Base-by-base conservation (phyloP, 139 green algal genomes). In the Picochlorum sp. region DNA sequence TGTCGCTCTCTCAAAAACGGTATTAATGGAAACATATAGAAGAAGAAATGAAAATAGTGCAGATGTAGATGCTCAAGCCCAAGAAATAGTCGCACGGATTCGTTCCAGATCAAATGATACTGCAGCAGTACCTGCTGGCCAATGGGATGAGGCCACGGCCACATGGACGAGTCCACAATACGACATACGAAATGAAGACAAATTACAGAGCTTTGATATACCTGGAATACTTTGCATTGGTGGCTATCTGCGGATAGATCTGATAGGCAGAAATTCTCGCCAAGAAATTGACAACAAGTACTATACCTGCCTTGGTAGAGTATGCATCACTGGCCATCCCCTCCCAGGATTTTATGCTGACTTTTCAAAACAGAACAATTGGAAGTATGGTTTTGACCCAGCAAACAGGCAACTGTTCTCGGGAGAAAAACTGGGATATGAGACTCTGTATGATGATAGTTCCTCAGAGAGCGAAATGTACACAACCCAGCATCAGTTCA, bases 221-320 rank as follows among this genome's bases (percentile, higher is more conserved):
- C 47, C 47, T 9, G 18, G 18, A 54, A 20, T 21, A 54, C 5
- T 54, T 20, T 54, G 47, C 13, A 20, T 23, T 30, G 9, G 10
- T n/a, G 37, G n/a, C 1, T 26, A 50, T 65, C 2, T 74, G 38
- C 45, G 69, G 50, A 44, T 76, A 15, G 65, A 81, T 55, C 49
- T 81, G 15, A 44, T 76, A 23, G 74, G 74, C 13, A 45, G 38
- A n/a, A 44, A 24, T 18, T 66, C 74, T 60, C 72, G 54, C 24
- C 74, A 81, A 55, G 49, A 52, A 1, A 37, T 18, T 2, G 74
- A 81, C 21, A 37, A 79, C 3, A 23, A 14, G 1, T 81, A 45
- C 23, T 81, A 81, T 49, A 57, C 60, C 70, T 54, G 47, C 15
- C 47, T 54, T 20, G 47, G 47, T 20, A 20, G 47, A 54, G 47